Evolutionary conservation across 106 monocot species (phyloP).

Genomic region (Xerophyta viscosa): DNA sequence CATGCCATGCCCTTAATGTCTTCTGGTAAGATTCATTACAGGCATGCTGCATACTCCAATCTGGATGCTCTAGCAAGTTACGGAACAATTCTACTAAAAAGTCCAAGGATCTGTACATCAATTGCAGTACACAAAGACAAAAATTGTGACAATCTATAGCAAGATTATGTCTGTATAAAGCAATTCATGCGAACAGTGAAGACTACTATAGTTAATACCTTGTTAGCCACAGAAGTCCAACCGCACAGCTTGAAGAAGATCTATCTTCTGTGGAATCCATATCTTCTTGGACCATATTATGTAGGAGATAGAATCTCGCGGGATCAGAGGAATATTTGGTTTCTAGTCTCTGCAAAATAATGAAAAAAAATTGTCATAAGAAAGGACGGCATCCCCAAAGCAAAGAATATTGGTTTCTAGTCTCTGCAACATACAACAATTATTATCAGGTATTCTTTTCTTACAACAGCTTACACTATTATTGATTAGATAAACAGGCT

Average conservation of each 20-base stretch:
- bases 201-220: neutral
- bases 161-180: too few species aligned
- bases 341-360: conserved; percentile 77
- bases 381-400: too few species aligned
- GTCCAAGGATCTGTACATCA: conserved; percentile 84
- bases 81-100: conserved; percentile 78
- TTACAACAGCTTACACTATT: too few species aligned
- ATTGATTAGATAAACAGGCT: too few species aligned
- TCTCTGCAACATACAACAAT: too few species aligned
- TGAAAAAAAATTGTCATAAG: too few species aligned
- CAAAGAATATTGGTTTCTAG: too few species aligned
- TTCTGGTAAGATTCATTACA: conserved; percentile 71
- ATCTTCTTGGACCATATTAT: conserved; percentile 71
- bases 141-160: too few species aligned
- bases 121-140: too few species aligned
- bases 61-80: conserved; percentile 69
- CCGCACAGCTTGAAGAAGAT: conserved; percentile 71
- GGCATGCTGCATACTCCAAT: conserved; percentile 78
- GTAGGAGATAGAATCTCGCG: conserved; percentile 58
- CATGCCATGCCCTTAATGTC: conserved; percentile 83
- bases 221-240: conserved; percentile 64
- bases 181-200: too few species aligned
- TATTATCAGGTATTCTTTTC: too few species aligned
- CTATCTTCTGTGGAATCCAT: conserved; percentile 66
- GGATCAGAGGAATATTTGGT: conserved; percentile 56